phyloP scores from a whole-genome alignment of 2,329 filamentous ascomycete genomes.

The Colletotrichum musae region DNA sequence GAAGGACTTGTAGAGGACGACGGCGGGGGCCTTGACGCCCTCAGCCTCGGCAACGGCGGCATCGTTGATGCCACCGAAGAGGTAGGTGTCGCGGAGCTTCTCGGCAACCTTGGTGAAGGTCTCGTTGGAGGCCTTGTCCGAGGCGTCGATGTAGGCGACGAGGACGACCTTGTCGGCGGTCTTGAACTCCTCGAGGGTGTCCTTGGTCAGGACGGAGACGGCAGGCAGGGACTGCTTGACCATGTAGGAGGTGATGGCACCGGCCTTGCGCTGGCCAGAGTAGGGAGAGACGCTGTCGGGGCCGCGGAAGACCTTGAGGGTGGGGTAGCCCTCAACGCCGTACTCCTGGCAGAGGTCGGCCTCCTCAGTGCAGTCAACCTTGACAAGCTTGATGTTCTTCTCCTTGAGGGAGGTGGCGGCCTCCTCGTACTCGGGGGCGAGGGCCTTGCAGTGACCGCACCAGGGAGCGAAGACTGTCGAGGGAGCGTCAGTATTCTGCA shows the following conservation, averaged over 20 bases:
- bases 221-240: constrained; percentile 96
- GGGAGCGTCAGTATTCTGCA: constrained; percentile 52
- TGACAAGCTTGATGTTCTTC: constrained; percentile 87
- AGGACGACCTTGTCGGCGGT: constrained; percentile 96
- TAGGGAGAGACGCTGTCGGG: constrained; percentile 86
- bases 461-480: constrained; percentile 89
- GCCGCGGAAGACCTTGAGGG: constrained; percentile 98
- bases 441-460: constrained; percentile 99
- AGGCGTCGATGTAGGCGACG: constrained; percentile 86
- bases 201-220: constrained; percentile 85
- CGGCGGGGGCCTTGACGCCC: constrained; percentile 86
- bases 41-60: constrained; percentile 88
- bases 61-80: constrained; percentile 92
- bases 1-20: constrained; percentile 97
- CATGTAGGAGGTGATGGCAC: constrained; percentile 88
- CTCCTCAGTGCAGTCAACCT: constrained; percentile 97
- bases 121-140: constrained; percentile 89
- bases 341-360: constrained; percentile 89
- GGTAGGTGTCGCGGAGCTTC: constrained; percentile 87
- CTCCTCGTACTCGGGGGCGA: constrained; percentile 92
- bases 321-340: constrained; percentile 97
- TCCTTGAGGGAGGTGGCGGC: constrained; percentile 88
- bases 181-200: constrained; percentile 96
- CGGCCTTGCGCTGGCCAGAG: constrained; percentile 89
- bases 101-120: constrained; percentile 83